Evolutionary conservation across 2,329 filamentous ascomycete species (phyloP).

Genomic region (Lithohypha guttulata): DNA sequence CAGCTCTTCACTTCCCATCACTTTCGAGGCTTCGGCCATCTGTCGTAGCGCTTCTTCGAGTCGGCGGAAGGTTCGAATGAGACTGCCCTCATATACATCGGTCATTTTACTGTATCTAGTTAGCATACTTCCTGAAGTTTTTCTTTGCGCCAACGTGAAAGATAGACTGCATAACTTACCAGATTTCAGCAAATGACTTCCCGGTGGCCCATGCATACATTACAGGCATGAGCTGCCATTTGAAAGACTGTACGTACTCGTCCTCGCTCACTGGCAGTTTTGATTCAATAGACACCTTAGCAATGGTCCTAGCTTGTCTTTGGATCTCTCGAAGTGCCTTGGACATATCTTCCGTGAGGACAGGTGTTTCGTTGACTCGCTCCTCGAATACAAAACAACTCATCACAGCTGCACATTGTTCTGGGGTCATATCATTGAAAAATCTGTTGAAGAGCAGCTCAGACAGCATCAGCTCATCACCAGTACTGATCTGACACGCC

Average conservation of each 20-base stretch:
- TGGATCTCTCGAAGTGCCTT: constrained; percentile 83
- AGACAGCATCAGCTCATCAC: constrained; percentile 84
- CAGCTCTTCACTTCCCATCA: constrained; percentile 94
- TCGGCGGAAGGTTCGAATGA: constrained; percentile 91
- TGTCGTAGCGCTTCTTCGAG: constrained; percentile 89
- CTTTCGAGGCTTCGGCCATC: constrained; percentile 89
- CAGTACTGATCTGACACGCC: constrained; percentile 94
- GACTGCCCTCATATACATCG: constrained; percentile 89
- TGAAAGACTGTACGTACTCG: constrained; percentile 79
- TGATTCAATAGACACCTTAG: constrained; percentile 88
- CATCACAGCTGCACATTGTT: constrained; percentile 74
- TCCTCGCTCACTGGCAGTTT: constrained; percentile 93
- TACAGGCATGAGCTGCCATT: constrained; percentile 94
- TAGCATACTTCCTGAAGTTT: background rate
- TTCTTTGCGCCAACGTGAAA: too few species aligned
- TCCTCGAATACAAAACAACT: constrained; percentile 98
- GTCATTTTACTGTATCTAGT: constrained; percentile 75
- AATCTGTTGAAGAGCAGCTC: constrained; percentile 94
- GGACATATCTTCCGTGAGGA: constrained; percentile 68
- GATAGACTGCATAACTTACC: constrained; percentile 56
- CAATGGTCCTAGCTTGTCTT: constrained; percentile 73
- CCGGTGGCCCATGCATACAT: constrained; percentile 87
- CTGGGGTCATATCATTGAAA: constrained; percentile 89
- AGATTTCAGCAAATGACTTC: constrained; percentile 82
- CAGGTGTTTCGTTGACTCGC: constrained; percentile 65